Conservation (phyloP, 139 green algal species). For the Coccomyxa sp. region DNA sequence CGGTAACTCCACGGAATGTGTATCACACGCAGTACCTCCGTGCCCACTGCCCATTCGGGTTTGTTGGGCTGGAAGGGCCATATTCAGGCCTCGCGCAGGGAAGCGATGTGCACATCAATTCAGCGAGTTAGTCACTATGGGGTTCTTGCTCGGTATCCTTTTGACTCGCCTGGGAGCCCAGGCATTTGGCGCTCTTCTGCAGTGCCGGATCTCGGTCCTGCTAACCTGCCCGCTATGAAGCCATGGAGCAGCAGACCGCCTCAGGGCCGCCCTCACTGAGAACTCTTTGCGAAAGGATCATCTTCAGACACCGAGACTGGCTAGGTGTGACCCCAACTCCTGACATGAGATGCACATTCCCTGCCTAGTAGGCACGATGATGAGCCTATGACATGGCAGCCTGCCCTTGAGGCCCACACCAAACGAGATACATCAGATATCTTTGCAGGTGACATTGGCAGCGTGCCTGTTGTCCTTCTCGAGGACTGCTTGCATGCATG, state of each 20-base stretch:
- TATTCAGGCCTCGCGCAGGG: too few species aligned
- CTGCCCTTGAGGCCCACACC: not conserved
- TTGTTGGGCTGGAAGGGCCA: too few species aligned
- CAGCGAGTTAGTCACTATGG: not conserved
- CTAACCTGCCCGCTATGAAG: not conserved
- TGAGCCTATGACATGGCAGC: not conserved
- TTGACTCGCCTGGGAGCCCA: not conserved
- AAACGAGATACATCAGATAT: not conserved
- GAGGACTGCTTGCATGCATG: not conserved
- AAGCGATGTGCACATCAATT: too few species aligned
- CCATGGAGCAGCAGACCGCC: not conserved
- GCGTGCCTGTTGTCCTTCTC: not conserved
- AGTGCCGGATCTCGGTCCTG: not conserved
- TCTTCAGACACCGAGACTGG: not conserved
- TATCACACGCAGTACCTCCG: too few species aligned
- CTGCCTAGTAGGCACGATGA: not conserved
- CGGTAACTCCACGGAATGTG: too few species aligned
- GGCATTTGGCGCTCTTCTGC: not conserved
- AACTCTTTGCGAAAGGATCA: not conserved
- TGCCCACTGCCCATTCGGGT: too few species aligned
- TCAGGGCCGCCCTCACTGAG: not conserved
- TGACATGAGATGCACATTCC: not conserved
- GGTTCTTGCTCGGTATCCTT: not conserved
- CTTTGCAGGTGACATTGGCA: not conserved
- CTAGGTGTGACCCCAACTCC: not conserved